Percentiles rank a stretch among this genome's conserved stretches.
These are phyloP conservation scores for Diaporthe citri DNA, from an alignment of 2,329 filamentous ascomycete species.

Conservation along the genomic window DNA sequence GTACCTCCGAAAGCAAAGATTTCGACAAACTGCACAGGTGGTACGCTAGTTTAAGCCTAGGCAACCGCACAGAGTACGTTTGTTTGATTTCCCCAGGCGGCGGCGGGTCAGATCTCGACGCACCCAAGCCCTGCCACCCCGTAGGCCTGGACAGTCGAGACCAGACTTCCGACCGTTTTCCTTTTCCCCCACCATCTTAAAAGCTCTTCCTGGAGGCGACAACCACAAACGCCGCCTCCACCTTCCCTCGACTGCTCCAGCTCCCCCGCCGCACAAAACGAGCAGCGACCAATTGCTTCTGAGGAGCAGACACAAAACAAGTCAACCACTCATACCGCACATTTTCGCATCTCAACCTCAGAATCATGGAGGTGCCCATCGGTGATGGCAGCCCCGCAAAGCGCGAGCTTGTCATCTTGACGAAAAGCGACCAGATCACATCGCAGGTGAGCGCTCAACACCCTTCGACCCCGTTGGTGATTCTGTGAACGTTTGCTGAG, in stretches of 20 bases:
- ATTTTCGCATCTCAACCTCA: background rate
- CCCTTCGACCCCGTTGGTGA: accelerated
- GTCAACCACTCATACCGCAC: too few species aligned
- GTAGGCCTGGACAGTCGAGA: background rate
- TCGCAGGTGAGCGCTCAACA: background rate
- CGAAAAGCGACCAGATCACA: background rate
- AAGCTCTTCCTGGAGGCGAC: background rate
- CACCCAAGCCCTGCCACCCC: background rate
- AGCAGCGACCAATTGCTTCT: background rate
- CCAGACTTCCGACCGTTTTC: background rate
- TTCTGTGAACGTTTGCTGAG: background rate
- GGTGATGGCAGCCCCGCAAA: background rate
- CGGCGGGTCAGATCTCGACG: background rate
- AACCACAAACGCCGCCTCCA: background rate
- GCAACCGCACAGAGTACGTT: background rate
- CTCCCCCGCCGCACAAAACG: background rate
- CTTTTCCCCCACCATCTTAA: background rate
- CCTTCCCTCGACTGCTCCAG: too few species aligned
- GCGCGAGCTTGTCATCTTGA: background rate
- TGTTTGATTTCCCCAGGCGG: background rate
- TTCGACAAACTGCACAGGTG: background rate
- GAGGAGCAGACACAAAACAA: background rate
- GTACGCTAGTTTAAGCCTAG: background rate
- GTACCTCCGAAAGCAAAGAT: background rate
- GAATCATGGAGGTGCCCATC: background rate